Evolutionary conservation across 495 filamentous ascomycete genomes (phyloP).

Genomic region (Schizothecium vesticola): DNA sequence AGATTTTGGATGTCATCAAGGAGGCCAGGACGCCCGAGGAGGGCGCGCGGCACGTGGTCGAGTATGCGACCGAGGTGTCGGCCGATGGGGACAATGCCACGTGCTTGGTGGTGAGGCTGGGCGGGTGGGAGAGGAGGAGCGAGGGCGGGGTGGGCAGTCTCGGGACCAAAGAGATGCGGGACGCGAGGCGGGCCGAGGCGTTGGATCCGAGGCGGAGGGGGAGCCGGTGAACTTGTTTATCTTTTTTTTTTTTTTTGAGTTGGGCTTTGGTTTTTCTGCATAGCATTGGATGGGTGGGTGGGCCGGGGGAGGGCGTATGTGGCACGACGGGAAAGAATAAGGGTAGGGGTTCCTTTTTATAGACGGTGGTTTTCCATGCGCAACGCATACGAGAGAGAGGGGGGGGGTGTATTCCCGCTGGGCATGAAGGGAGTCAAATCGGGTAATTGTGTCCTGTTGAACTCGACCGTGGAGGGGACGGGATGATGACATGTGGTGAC

Average conservation of each 20-base stretch:
- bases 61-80: constrained; percentile 80
- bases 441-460: not conserved
- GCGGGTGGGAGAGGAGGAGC: constrained; percentile 88
- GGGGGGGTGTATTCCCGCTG: not conserved
- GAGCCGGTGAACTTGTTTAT: not conserved
- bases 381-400: not conserved
- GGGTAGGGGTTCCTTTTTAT: not conserved
- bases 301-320: not conserved
- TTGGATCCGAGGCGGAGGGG: constrained; percentile 71
- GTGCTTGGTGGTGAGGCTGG: constrained; percentile 83
- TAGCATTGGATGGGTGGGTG: not conserved
- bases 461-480: too few relatives aligned
- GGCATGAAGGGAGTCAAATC: not conserved
- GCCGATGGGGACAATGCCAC: constrained; percentile 89
- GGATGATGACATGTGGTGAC: not conserved
- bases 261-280: not conserved
- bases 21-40: constrained; percentile 87
- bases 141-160: constrained; percentile 85
- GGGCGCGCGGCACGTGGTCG: constrained; percentile 69
- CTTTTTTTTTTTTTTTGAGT: not conserved
- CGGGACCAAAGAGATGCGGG: constrained; percentile 84
- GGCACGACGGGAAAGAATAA: not conserved
- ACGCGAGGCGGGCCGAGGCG: constrained; percentile 79
- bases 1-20: constrained; percentile 92
- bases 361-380: not conserved